phyloP scores from a whole-genome alignment of 2,329 filamentous ascomycete species.

The Cytospora mali region DNA sequence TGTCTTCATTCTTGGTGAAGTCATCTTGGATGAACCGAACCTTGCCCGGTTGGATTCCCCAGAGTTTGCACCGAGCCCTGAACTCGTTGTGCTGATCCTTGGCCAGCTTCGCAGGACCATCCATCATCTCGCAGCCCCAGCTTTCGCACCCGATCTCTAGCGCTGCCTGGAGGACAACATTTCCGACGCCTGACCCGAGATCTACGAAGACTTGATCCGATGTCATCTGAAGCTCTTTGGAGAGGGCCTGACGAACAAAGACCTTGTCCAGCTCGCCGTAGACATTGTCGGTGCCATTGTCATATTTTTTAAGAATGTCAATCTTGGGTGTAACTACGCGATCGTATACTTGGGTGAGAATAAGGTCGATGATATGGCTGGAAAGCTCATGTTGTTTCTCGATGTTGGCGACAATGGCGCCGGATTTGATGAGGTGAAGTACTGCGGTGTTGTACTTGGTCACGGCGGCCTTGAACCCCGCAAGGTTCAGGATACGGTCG shows the following conservation, averaged over 20 bases:
- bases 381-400: conserved; percentile 70
- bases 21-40: conserved; percentile 83
- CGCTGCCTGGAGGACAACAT: conserved; percentile 91
- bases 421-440: conserved; percentile 65
- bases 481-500: conserved; percentile 63
- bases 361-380: conserved; percentile 73
- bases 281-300: conserved; percentile 88
- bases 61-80: conserved; percentile 78
- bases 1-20: conserved; percentile 73
- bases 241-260: conserved; percentile 82
- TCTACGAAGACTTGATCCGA: conserved; percentile 90
- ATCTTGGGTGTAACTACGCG: conserved; percentile 90
- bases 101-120: conserved; percentile 82
- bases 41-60: conserved; percentile 80
- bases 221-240: conserved; percentile 72
- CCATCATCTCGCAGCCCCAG: conserved; percentile 97
- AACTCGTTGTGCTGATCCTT: conserved; percentile 83
- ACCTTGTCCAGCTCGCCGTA: conserved; percentile 90
- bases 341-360: conserved; percentile 85
- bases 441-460: conserved; percentile 77
- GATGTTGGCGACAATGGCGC: conserved; percentile 72
- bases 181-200: conserved; percentile 92
- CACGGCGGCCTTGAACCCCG: conserved; percentile 73
- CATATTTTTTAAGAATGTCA: conserved; percentile 79
- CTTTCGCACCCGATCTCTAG: conserved; percentile 91